Base-by-base conservation (phyloP, 1,284 basidiomycete genomes). In the Austroboletus novae-zelandiae region DNA sequence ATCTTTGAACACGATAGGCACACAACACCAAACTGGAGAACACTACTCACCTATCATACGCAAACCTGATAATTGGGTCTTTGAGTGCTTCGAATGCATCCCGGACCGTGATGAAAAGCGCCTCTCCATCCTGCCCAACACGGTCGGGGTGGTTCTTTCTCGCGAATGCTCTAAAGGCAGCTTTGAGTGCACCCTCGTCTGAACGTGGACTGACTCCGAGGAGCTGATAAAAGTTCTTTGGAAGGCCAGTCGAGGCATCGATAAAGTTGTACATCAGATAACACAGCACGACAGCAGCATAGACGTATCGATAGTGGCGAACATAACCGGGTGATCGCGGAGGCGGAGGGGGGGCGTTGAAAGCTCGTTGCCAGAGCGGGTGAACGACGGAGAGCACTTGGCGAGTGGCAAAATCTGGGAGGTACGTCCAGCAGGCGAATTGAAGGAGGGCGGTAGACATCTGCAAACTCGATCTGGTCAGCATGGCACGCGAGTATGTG, bases 41-140 rank as follows among this genome's bases (percentile, higher is more conserved):
- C 15, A 39, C 4, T 11, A 64, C 77, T 50, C 50, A 86, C 87
- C 81, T 75, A 70, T 95, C 92, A 66, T 95, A 95, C 0, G 91
- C 92, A 71, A 91, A 94, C 42, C 91, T 73, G 51, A 85, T 84
- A 2, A 82, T 75, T 0, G 92, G 90, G 58, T 93, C 81, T 52
- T 83, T 89, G 30, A 95, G 68, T 1, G 84, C 83, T 64, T 95
- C 91, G 61, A 86, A 94, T 17, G 87, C 89, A 58, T 84, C 79
- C 46, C 91, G 74, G 2, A 90, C 81, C 27, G 73, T 63, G 51
- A 94, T 89, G 64, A 94, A 95, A 41, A 83, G 54, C 6, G 74
- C 74, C 52, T 84, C 82, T 3, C 83, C 84, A n/a, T 73, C 70
- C 0, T 71, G 68, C 0, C 89, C 89, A 11, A 83, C 80, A 52